Evolutionary conservation across 768 basidiomycete genomes (phyloP), one percentile per base, ranked within the genome.

Genomic region (Leccinum boreale): DNA sequence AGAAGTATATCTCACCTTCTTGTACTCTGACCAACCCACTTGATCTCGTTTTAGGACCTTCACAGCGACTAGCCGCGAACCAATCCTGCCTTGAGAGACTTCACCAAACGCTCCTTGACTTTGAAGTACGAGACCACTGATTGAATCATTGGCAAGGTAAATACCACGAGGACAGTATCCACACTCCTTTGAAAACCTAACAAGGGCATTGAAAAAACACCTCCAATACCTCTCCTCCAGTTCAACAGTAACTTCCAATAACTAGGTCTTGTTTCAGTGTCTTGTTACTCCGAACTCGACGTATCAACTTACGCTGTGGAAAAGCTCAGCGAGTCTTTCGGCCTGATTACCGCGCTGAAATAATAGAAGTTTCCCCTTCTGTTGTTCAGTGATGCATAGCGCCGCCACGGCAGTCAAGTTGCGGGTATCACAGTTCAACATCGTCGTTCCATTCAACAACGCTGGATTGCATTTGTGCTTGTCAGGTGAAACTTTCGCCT

Each of bases 61-160:
- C 36, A 71, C 70, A 1, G 71, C 70, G n/a, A 73, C 70, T 14
- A 59, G 19, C n/a, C 65, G 59, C 46, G 58, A 59, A 35, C 53
- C 53, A 4, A 63, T 4, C 8, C 54, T 50, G 51, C 67, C 67
- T 58, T 61, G 51, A 45, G 24, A 62, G 23, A 73, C 64, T 6
- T 28, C 0, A 10, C 69, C 69, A 56, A 61, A 71, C 1, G 58
- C 67, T 35, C 71, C 70, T 12, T 8, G 28, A n/a, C 23, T 52
- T 11, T 45, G 23, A 47, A 14, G 3, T 12, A 33, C 19, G 42
- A 63, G 60, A 50, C 29, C 53, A 15, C 5, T 49, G 19, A 73
- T 44, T 9, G 44, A 19, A 24, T 47, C 55, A 5, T 56, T 44
- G 1, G 53, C n/a, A 4, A 61, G 35, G 42, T 56, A 44, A 14